Conservation (phyloP, 257 asterid genomes). For the Plantago elongata region DNA sequence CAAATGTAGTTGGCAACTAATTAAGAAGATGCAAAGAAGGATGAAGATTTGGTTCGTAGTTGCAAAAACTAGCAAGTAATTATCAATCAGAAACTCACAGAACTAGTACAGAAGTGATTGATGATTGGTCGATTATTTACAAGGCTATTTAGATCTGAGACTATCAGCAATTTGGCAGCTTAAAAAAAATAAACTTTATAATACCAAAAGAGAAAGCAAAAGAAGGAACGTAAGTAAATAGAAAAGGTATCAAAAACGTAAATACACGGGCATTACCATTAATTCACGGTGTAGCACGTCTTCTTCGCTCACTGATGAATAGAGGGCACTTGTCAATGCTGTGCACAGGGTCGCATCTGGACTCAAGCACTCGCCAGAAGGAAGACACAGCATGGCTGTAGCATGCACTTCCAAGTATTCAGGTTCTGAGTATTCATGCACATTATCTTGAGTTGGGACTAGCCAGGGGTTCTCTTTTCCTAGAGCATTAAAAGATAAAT, state of each 20-base stretch:
- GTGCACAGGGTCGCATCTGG: conserved; percentile 91
- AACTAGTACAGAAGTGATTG: no score
- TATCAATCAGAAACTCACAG: no score
- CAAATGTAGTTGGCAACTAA: background rate
- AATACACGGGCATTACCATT: conserved; percentile 46
- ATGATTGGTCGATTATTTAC: no score
- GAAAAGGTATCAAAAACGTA: background rate
- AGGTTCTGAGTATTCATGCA: conserved; percentile 51
- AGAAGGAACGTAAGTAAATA: no score
- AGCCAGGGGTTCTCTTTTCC: conserved; percentile 79
- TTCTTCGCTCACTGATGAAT: conserved; percentile 76
- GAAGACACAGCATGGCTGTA: conserved; percentile 65
- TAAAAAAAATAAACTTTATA: no score
- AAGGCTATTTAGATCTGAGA: no score
- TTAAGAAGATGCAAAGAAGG: background rate
- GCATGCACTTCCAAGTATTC: conserved; percentile 86
- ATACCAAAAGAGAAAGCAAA: no score
- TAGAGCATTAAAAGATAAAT: conserved; percentile 23
- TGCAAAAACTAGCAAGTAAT: no score
- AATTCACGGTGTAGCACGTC: conserved; percentile 68
- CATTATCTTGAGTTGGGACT: conserved; percentile 71
- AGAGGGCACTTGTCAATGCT: conserved; percentile 75
- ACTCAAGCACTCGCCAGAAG: conserved; percentile 82
- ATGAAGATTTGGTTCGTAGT: background rate
- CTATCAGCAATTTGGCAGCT: no score